Conservation (phyloP, 495 filamentous ascomycete species). For the Talaromyces liani region DNA sequence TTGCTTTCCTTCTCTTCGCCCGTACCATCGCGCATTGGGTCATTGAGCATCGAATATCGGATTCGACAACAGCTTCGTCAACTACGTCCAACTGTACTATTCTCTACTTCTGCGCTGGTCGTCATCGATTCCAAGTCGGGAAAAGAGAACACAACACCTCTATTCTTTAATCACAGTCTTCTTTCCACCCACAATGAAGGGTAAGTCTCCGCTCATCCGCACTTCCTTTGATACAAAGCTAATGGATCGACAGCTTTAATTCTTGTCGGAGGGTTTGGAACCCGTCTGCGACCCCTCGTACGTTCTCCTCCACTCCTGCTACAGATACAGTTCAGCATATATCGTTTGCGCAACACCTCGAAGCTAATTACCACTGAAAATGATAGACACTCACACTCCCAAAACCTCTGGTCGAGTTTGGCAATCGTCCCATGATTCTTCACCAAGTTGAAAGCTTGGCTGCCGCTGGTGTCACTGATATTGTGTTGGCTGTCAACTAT, state of each 20-base stretch:
- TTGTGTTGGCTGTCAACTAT: slow-evolving; percentile 98
- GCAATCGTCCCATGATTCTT: slow-evolving; percentile 97
- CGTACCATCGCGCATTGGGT: neutral
- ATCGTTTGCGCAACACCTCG: neutral
- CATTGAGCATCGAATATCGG: neutral
- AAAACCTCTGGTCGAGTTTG: slow-evolving; percentile 96
- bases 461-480: slow-evolving; percentile 92
- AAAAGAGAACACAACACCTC: neutral
- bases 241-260: slow-evolving; percentile 67
- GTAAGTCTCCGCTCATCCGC: neutral
- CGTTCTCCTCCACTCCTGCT: slow-evolving; percentile 27
- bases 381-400: slow-evolving; percentile 87
- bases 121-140: neutral
- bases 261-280: slow-evolving; percentile 99
- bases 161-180: neutral
- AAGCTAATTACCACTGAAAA: slow-evolving; percentile 9
- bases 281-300: slow-evolving; percentile 95
- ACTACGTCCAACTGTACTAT: neutral
- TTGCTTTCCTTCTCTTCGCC: neutral
- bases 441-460: slow-evolving; percentile 96
- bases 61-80: neutral
- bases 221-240: neutral
- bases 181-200: slow-evolving; percentile 8
- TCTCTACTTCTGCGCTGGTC: neutral
- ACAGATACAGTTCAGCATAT: neutral